These are phyloP conservation scores for Nigrograna mackinnonii DNA, from an alignment of 2,329 filamentous ascomycete genomes.

Conservation along the genomic window DNA sequence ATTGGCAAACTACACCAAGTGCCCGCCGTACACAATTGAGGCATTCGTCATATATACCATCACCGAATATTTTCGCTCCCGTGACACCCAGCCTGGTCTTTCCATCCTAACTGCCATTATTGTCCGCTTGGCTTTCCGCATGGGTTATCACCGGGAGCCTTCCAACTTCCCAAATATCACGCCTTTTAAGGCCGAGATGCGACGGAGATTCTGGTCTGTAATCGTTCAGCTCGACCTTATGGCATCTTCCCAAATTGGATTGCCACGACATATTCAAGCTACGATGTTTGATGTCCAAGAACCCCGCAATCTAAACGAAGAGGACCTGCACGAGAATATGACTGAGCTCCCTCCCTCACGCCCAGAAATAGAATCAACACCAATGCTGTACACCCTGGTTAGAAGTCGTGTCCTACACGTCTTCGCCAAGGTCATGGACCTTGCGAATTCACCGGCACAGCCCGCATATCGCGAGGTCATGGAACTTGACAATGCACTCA, in stretches of 20 bases:
- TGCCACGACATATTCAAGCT: conserved; percentile 43
- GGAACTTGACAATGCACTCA: conserved; percentile 27
- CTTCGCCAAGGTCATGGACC: conserved; percentile 31
- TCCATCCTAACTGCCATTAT: conserved; percentile 33
- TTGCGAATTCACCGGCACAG: conserved; percentile 26
- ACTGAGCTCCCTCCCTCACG: conserved; percentile 30
- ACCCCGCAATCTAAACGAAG: conserved; percentile 46
- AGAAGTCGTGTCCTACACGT: conserved; percentile 24
- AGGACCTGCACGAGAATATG: conserved; percentile 44
- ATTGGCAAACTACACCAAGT: conserved; percentile 38
- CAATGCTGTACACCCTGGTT: conserved; percentile 27
- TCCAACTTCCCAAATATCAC: conserved; percentile 43
- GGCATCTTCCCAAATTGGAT: conserved; percentile 41
- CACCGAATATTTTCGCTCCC: conserved; percentile 30
- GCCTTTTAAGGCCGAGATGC: conserved; percentile 62
- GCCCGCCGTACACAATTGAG: conserved; percentile 37
- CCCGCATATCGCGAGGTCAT: conserved; percentile 32
- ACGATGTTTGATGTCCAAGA: conserved; percentile 42
- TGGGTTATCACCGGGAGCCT: conserved; percentile 50
- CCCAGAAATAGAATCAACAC: conserved; percentile 28
- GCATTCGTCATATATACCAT: conserved; percentile 32
- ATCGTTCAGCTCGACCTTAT: conserved; percentile 43
- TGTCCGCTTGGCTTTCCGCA: conserved; percentile 37
- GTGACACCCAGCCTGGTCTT: conserved; percentile 31
- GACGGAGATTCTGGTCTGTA: conserved; percentile 65